Conservation (phyloP, 495 filamentous ascomycete species). For the Penicillium mononematosum region DNA sequence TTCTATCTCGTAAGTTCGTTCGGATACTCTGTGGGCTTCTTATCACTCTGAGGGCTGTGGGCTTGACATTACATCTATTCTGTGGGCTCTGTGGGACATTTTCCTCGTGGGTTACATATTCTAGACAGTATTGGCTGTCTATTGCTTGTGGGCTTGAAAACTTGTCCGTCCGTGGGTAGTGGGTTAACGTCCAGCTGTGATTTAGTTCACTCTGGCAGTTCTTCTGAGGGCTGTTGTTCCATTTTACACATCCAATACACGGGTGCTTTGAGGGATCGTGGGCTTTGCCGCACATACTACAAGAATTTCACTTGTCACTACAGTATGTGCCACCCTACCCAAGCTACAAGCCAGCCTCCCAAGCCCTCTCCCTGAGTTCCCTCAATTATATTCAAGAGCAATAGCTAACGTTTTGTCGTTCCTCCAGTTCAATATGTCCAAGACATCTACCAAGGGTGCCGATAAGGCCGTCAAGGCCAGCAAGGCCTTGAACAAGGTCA, state of each 20-base stretch:
- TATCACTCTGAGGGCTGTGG: constrained; percentile 51
- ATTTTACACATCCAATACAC: constrained; percentile 30
- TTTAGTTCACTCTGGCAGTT: constrained; percentile 36
- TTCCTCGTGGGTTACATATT: constrained; percentile 46
- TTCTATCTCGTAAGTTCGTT: constrained; percentile 44
- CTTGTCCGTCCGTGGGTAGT: constrained; percentile 48
- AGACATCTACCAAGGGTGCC: constrained; percentile 47
- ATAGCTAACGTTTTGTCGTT: constrained; percentile 27
- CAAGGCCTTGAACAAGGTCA: constrained; percentile 54
- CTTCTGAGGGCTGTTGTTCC: constrained; percentile 35
- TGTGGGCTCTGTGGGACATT: constrained; percentile 44
- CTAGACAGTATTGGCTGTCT: constrained; percentile 48
- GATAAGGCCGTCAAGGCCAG: constrained; percentile 50
- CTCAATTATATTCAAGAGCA: not conserved
- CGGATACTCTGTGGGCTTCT: constrained; percentile 48
- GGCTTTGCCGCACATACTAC: constrained; percentile 42
- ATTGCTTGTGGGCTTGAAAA: constrained; percentile 50
- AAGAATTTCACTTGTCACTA: constrained; percentile 19
- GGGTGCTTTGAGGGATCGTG: constrained; percentile 45
- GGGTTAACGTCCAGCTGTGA: constrained; percentile 41
- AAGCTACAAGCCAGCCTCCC: constrained; percentile 13
- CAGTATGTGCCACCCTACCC: constrained; percentile 23
- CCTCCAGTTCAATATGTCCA: constrained; percentile 49
- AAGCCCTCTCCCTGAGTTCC: constrained; percentile 7
- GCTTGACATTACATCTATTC: constrained; percentile 46